Evolutionary conservation across 1,284 basidiomycete genomes (phyloP).

Genomic region (Naganishia liquefaciens): DNA sequence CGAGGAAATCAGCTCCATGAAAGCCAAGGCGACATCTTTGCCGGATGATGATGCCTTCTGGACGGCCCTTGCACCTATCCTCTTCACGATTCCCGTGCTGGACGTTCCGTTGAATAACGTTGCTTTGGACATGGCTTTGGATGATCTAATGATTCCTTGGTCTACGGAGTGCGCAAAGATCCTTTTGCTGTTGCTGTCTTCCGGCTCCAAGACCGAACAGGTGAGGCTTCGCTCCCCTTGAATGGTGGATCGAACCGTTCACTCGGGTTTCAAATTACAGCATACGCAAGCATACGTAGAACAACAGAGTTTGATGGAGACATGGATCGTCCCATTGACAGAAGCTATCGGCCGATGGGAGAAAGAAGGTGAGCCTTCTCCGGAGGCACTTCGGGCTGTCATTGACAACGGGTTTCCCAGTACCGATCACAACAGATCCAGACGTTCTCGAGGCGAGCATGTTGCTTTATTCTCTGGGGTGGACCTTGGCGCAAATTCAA

Average conservation of each 20-base stretch:
- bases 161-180: constrained; percentile 14
- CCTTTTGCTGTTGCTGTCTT: constrained; percentile 3
- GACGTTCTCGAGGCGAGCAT: background rate
- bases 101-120: constrained; percentile 6
- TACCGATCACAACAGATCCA: background rate
- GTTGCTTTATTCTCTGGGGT: constrained; percentile 18
- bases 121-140: background rate
- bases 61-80: constrained; percentile 9
- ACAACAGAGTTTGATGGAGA: background rate
- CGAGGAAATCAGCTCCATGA: constrained; percentile 5
- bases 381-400: background rate
- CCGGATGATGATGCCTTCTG: constrained; percentile 3
- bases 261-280: background rate
- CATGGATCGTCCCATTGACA: constrained; percentile 1
- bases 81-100: constrained; percentile 3
- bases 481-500: constrained; percentile 19
- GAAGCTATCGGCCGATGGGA: constrained; percentile 5
- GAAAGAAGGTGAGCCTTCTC: background rate
- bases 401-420: no score
- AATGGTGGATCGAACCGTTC: background rate
- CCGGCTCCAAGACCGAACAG: background rate
- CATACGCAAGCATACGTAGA: background rate
- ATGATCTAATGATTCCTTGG: constrained; percentile 10
- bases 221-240: background rate
- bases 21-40: background rate